Conservation (phyloP, 1,284 basidiomycete genomes). For the Ustilago shanxiensis region DNA sequence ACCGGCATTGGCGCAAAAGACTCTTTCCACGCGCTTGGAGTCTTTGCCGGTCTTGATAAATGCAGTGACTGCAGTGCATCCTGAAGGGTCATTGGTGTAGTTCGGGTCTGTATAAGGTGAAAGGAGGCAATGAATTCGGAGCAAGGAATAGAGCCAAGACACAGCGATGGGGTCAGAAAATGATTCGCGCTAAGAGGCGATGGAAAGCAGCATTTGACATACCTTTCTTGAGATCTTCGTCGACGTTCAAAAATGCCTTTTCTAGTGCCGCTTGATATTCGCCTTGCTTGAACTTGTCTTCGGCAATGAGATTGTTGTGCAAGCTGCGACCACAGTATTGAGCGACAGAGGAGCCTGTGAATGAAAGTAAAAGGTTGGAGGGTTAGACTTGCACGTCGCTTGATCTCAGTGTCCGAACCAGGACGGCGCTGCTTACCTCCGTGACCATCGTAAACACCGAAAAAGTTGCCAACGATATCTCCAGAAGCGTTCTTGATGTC, state of each 20-base stretch:
- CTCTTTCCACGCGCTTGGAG: conserved; percentile 44
- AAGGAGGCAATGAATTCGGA: not conserved
- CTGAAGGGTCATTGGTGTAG: conserved; percentile 90
- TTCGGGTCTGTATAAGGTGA: conserved; percentile 77
- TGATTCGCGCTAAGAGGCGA: no score
- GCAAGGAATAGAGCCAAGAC: no score
- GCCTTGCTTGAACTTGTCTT: conserved; percentile 80
- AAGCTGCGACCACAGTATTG: conserved; percentile 90
- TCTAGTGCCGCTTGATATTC: conserved; percentile 85
- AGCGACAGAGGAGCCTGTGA: conserved; percentile 87
- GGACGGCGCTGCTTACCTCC: conserved; percentile 79
- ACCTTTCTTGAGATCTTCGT: conserved; percentile 92
- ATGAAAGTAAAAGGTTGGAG: not conserved
- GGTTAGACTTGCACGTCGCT: not conserved
- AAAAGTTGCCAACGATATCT: conserved; percentile 76
- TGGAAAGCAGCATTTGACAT: conserved; percentile 8
- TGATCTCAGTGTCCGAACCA: not conserved
- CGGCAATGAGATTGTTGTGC: conserved; percentile 81
- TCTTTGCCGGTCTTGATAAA: conserved; percentile 56
- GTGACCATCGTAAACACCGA: conserved; percentile 98
- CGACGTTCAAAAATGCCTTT: conserved; percentile 89
- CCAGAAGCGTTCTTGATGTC: conserved; percentile 52
- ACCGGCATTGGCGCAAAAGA: conserved; percentile 84
- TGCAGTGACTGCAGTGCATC: conserved; percentile 94
- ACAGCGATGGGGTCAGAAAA: no score